These are phyloP conservation scores for Inga leiocalycina DNA, from an alignment of 306 rosid genomes.

Conservation along the genomic window DNA sequence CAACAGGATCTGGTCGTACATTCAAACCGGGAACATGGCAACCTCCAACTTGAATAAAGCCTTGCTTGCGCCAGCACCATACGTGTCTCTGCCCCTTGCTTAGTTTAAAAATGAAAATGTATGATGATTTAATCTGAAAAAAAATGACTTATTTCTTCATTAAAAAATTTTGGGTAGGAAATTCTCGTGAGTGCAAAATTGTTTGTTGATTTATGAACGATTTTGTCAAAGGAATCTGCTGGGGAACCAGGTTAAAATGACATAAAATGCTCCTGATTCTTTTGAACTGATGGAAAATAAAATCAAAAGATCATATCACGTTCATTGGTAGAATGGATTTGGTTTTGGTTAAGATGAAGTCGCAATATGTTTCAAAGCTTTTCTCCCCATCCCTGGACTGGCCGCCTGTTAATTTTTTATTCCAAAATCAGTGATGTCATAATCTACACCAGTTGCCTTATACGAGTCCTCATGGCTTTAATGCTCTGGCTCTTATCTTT, in stretches of 20 bases:
- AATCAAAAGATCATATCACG: too few species aligned
- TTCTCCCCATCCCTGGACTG: too few species aligned
- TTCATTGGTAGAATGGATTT: background rate
- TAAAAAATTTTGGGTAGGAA: background rate
- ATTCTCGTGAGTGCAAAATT: background rate
- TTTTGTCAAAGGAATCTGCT: background rate
- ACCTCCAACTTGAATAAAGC: constrained; percentile 68
- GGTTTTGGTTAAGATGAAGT: too few species aligned
- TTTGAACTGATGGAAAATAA: background rate
- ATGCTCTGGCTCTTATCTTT: too few species aligned
- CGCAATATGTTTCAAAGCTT: too few species aligned
- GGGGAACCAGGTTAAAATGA: background rate
- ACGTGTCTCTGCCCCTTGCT: background rate
- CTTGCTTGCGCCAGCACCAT: background rate
- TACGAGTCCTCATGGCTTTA: too few species aligned
- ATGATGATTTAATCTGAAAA: background rate
- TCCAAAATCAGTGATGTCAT: too few species aligned
- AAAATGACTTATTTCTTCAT: background rate
- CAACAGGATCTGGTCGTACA: constrained; percentile 69
- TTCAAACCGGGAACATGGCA: constrained; percentile 95
- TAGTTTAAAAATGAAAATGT: background rate
- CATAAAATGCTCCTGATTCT: background rate
- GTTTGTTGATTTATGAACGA: background rate
- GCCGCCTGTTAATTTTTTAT: too few species aligned
- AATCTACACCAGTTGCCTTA: too few species aligned